These are phyloP conservation scores for Fusarium sp. DNA, from an alignment of 2,329 filamentous ascomycete genomes.

Conservation along the genomic window DNA sequence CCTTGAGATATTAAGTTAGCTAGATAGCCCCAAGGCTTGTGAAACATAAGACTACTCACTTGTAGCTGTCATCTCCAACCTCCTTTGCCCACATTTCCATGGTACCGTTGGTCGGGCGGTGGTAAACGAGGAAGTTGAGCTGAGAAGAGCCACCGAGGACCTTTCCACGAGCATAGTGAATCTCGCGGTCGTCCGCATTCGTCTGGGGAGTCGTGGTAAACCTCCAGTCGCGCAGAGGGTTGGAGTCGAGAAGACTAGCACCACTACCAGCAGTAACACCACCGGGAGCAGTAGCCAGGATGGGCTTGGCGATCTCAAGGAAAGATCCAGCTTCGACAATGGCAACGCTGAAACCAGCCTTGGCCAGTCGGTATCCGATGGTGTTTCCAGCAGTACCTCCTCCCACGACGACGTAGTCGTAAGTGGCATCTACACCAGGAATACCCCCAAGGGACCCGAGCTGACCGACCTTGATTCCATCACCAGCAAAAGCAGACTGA, in stretches of 20 bases:
- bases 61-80: constrained; percentile 47
- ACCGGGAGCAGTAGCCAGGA: constrained; percentile 43
- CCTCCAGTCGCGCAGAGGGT: constrained; percentile 43
- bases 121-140: constrained; percentile 52
- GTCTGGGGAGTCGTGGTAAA: constrained; percentile 47
- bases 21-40: accelerated
- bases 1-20: background rate
- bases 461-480: constrained; percentile 35
- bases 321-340: constrained; percentile 55
- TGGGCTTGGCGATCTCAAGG: constrained; percentile 48
- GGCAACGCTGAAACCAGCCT: constrained; percentile 49
- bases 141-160: constrained; percentile 54
- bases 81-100: constrained; percentile 45
- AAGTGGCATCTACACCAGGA: constrained; percentile 25
- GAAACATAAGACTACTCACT: background rate
- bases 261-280: constrained; percentile 40
- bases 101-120: constrained; percentile 49
- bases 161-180: constrained; percentile 55
- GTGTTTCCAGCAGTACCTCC: constrained; percentile 55
- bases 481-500: constrained; percentile 32
- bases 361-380: constrained; percentile 50
- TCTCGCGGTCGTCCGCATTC: constrained; percentile 34
- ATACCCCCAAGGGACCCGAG: constrained; percentile 28
- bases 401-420: constrained; percentile 51
- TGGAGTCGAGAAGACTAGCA: constrained; percentile 31